Percentiles rank a stretch among this genome's conserved stretches.
phyloP scores from a whole-genome alignment of 139 green algal genomes.

The Closterium sp. region DNA sequence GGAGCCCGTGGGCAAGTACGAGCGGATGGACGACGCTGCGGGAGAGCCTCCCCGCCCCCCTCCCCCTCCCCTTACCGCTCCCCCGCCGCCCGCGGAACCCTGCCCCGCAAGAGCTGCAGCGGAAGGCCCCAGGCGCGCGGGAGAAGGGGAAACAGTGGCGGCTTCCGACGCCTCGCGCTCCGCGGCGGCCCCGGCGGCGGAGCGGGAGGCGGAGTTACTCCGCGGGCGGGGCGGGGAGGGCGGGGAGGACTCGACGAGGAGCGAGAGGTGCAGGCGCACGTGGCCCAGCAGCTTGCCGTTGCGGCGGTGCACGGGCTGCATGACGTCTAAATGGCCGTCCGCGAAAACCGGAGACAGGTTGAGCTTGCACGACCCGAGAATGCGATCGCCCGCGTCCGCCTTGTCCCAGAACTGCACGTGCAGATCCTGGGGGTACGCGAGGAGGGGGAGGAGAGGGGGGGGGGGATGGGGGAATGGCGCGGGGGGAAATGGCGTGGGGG shows the following conservation, averaged over 20 bases:
- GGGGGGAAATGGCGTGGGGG: neutral
- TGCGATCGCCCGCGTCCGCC: slow-evolving; percentile 10
- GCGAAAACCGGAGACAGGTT: slow-evolving; percentile 5
- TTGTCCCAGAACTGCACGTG: slow-evolving; percentile 33
- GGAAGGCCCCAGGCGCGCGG: neutral
- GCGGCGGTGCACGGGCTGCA: slow-evolving; percentile 18
- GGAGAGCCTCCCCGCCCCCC: neutral
- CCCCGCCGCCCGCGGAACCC: neutral
- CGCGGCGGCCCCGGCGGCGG: neutral
- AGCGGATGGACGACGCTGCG: neutral
- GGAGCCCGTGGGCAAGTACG: neutral
- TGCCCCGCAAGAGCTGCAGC: neutral
- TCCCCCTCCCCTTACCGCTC: neutral
- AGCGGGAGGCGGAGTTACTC: neutral
- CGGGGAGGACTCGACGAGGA: slow-evolving; percentile 23
- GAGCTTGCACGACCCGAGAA: slow-evolving; percentile 19
- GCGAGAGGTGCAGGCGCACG: slow-evolving; percentile 26
- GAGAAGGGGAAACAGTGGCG: neutral
- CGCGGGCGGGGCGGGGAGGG: neutral
- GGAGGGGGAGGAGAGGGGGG: neutral
- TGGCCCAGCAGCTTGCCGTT: slow-evolving; percentile 33
- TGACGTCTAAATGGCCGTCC: neutral
- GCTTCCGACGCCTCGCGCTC: neutral
- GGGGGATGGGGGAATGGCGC: neutral
- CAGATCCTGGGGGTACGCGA: neutral